phyloP scores from a whole-genome alignment of 495 filamentous ascomycete species.

The Usnea hakonensis region DNA sequence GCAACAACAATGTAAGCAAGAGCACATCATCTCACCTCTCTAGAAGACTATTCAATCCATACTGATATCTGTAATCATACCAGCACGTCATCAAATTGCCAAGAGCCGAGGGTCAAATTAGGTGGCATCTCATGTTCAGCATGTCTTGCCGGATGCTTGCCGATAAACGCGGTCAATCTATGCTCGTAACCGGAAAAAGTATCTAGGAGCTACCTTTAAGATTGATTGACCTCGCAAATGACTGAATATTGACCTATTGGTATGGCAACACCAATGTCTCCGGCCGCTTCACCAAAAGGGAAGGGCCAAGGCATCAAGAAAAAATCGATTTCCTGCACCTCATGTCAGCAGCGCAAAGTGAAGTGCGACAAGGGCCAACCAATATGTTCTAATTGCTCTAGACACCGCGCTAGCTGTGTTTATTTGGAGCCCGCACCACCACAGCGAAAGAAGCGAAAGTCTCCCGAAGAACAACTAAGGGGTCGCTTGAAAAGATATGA shows the following conservation, averaged over 20 bases:
- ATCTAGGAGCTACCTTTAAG: not conserved
- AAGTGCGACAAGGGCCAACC: constrained; percentile 58
- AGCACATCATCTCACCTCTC: not conserved
- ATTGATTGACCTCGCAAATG: not conserved
- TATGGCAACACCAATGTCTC: not conserved
- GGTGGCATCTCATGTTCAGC: not conserved
- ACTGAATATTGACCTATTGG: not conserved
- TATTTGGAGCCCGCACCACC: constrained; percentile 52
- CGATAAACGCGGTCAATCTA: not conserved
- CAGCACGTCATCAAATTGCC: not conserved
- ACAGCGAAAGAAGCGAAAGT: constrained; percentile 51
- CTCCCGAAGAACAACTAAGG: constrained; percentile 42
- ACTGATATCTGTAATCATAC: not conserved
- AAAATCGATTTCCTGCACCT: constrained; percentile 44
- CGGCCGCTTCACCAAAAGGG: not conserved
- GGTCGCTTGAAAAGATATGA: constrained; percentile 50
- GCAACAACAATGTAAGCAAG: not conserved
- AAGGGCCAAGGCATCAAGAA: not conserved
- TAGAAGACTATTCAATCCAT: too few relatives aligned
- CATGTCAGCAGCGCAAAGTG: constrained; percentile 61
- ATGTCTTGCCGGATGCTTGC: not conserved
- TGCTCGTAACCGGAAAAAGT: too few relatives aligned
- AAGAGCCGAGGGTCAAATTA: not conserved
- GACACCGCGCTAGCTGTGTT: constrained; percentile 51
- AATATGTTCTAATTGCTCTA: constrained; percentile 54